These are phyloP conservation scores for Rubroboletus pulcherrimus DNA, from an alignment of 768 basidiomycete genomes.

Conservation along the genomic window DNA sequence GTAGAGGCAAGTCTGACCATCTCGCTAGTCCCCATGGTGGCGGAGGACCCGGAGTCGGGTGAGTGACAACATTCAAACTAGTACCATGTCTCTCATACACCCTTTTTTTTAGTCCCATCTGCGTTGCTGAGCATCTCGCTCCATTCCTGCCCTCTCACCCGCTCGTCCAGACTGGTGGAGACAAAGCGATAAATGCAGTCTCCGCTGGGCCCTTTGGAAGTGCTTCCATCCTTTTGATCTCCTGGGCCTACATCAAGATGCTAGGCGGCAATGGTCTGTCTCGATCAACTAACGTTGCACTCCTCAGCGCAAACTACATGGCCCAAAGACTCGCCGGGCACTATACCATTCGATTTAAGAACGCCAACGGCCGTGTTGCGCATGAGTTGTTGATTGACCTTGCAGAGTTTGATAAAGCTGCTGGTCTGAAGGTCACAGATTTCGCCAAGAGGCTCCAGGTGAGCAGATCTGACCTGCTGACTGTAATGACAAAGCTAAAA, in stretches of 20 bases:
- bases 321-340: slow-evolving; percentile 79
- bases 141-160: slow-evolving; percentile 95
- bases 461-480: slow-evolving; percentile 1
- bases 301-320: slow-evolving; percentile 98
- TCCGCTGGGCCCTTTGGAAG: slow-evolving; percentile 93
- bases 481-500: not conserved
- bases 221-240: slow-evolving; percentile 92
- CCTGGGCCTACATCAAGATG: slow-evolving; percentile 99
- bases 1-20: not conserved
- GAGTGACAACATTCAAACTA: slow-evolving; percentile 17
- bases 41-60: slow-evolving; percentile 95
- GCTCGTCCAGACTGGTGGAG: slow-evolving; percentile 58
- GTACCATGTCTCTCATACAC: not conserved
- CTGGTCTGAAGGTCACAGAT: slow-evolving; percentile 89
- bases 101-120: slow-evolving; percentile 64
- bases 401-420: slow-evolving; percentile 88
- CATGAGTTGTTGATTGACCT: slow-evolving; percentile 96
- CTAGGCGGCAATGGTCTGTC: slow-evolving; percentile 90
- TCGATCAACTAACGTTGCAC: slow-evolving; percentile 79
- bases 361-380: slow-evolving; percentile 87
- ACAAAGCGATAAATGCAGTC: slow-evolving; percentile 80
- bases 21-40: slow-evolving; percentile 84
- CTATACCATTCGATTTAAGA: slow-evolving; percentile 87
- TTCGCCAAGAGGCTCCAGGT: slow-evolving; percentile 96
- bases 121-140: slow-evolving; percentile 87